Evolutionary conservation across 2,329 filamentous ascomycete species (phyloP), one percentile per base, ranked within the genome.

Genomic region (Dryadomyces sulphureus): DNA sequence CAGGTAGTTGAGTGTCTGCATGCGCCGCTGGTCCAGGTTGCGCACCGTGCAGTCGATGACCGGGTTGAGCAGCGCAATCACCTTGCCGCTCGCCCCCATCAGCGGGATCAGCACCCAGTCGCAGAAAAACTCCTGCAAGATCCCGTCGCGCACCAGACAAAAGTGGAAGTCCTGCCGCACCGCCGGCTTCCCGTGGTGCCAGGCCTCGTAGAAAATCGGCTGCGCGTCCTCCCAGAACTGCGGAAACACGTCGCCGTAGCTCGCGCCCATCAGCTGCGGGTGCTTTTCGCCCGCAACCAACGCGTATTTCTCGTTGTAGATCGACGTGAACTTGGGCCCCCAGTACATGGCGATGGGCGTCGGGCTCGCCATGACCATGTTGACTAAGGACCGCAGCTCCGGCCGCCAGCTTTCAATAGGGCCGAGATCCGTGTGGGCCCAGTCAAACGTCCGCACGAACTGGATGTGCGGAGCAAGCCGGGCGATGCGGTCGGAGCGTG

Each of bases 141-240:
- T 86, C 1, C 78, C 75, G 51, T 77, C 75, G 7, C 85, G 75
- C 41, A 72, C 68, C 27, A 92, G 72, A 55, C 88, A 87, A 1
- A 90, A 66, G 47, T 77, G 77, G 51, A 90, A 83, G 54, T 92
- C 85, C 52, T 89, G 79, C 59, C 88, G 90, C 81, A 89, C 85
- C 0, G 80, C 87, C 1, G 84, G 81, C 62, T 88, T 79, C 0
- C 84, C 86, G 5, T 78, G 81, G 35, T 73, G 62, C 59, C 72
- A 75, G 0, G 84, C 85, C 49, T 68, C 77, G 17, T 72, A 66
- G 52, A 92, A 84, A 0, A 84, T 71, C 2, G 77, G 77, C 51
- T 78, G 71, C 11, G 90, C 70, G 5, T 79, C 75, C 20, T 76
- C 65, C 82, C 83, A 89, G 6, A 90, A 81, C 57, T 90, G 84